Base-by-base conservation (phyloP, 495 filamentous ascomycete species). In the Cercophora scortea region DNA sequence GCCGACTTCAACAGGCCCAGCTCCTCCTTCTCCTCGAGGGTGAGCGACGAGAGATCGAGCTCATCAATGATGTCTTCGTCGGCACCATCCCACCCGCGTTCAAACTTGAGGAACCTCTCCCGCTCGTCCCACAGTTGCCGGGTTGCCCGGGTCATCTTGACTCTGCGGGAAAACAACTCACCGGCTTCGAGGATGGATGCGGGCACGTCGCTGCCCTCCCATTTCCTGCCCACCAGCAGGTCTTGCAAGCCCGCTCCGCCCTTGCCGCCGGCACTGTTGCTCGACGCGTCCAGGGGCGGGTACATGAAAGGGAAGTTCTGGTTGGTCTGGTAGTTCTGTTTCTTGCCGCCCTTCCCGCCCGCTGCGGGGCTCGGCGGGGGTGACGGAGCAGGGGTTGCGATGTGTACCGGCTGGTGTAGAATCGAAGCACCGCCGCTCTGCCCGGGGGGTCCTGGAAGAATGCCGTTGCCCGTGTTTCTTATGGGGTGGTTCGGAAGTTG, bases 321-420 rank as follows among this genome's bases (percentile, higher is more conserved):
- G 63, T 98, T 98, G 0, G 93, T 98, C 66, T 98, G 93, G 64
- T 97, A 98, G 53, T 97, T 98, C 56, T 97, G 94, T 61, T 98
- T 98, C 72, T 98, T 98, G 13, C 86, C 90, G 42, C 86, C 88
- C 66, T 98, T 98, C 5, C 90, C 90, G 38, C 90, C 90, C 5
- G 87, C 84, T 3, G 85, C 87, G 4, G 93, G 94, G 6, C 90
- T 95, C 10, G 93, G 93, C 1, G 93, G 93, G 19, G 93, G 93
- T 6, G 94, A 97, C n/a, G 94, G 93, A 0, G 90, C 92, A 0
- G 93, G 93, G 4, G 93, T 98, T 42, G 93, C 94, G 53, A 98
- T 98, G 66, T 98, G 93, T 19, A 98, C 93, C 6, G 93, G 88
- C 60, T 96, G 90, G 61, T 96, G 85, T 7, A 98, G 76, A 61